Evolutionary conservation across 305 asterid species (phyloP).

Genomic region (Rubia balearica): DNA sequence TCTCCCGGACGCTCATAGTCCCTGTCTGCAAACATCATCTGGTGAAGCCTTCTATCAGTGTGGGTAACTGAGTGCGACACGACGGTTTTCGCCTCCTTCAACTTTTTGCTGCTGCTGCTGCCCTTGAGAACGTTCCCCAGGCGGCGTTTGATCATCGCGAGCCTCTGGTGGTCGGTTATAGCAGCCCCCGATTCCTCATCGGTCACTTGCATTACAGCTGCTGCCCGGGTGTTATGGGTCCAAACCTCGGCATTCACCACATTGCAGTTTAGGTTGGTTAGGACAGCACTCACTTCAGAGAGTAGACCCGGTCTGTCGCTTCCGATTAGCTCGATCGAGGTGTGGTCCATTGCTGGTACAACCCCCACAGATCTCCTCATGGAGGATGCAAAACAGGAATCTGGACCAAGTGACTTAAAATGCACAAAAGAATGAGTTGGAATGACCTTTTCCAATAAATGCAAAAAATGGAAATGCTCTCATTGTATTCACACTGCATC

Average conservation of each 20-base stretch:
- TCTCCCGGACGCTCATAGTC: slow-evolving; percentile 57
- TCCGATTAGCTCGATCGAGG: slow-evolving; percentile 80
- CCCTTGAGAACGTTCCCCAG: slow-evolving; percentile 73
- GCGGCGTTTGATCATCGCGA: slow-evolving; percentile 51
- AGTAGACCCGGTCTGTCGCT: slow-evolving; percentile 89
- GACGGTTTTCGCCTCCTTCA: slow-evolving; percentile 61
- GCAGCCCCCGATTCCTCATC: slow-evolving; percentile 67
- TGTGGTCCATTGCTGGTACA: slow-evolving; percentile 57
- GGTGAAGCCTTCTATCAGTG: slow-evolving; percentile 82
- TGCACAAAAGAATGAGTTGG: slow-evolving; percentile 21
- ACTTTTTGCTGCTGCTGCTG: slow-evolving; percentile 74
- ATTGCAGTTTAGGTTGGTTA: slow-evolving; percentile 75
- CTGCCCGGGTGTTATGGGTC: slow-evolving; percentile 97
- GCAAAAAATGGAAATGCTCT: slow-evolving; percentile 13
- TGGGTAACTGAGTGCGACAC: slow-evolving; percentile 65
- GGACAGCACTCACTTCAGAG: slow-evolving; percentile 91
- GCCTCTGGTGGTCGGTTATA: slow-evolving; percentile 48
- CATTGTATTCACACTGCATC: slow-evolving; percentile 9
- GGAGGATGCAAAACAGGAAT: slow-evolving; percentile 85
- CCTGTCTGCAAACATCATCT: slow-evolving; percentile 87
- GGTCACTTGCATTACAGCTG: slow-evolving; percentile 86
- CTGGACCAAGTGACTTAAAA: slow-evolving; percentile 88
- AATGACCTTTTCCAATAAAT: slow-evolving; percentile 14
- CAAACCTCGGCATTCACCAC: slow-evolving; percentile 92
- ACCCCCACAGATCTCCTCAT: slow-evolving; percentile 86